A percentile compares a stretch with the other conserved stretches of the same genome.
Evolutionary conservation across 257 asterid species (phyloP).

Genomic region (Solanum bulbocastanum): DNA sequence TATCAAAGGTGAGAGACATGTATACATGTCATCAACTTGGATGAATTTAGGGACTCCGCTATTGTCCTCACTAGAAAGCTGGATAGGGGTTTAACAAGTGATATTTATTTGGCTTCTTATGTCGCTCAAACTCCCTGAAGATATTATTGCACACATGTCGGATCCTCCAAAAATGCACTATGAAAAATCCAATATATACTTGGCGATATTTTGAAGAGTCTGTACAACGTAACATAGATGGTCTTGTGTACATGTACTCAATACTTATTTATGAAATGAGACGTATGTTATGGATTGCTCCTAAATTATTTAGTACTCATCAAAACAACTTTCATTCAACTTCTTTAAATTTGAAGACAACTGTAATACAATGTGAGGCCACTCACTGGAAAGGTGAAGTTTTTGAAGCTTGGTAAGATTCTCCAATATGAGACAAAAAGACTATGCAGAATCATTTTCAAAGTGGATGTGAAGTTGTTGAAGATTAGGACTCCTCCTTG

Average conservation of each 20-base stretch:
- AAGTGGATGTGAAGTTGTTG: neutral
- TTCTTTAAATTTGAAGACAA: too few relatives aligned
- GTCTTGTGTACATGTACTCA: neutral
- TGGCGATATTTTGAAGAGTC: neutral
- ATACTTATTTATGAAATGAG: neutral
- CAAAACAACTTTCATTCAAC: neutral
- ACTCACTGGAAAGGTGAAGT: too few relatives aligned
- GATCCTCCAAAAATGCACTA: too few relatives aligned
- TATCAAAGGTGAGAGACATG: slow-evolving; percentile 19
- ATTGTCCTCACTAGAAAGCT: slow-evolving; percentile 19
- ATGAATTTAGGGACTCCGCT: slow-evolving; percentile 17
- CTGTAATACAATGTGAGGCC: too few relatives aligned
- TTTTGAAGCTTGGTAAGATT: too few relatives aligned
- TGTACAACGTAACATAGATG: neutral
- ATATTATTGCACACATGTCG: too few relatives aligned
- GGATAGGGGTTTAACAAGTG: neutral
- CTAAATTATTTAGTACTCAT: neutral
- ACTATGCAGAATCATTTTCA: too few relatives aligned
- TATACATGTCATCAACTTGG: slow-evolving; percentile 10
- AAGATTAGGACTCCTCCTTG: neutral
- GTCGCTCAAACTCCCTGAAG: too few relatives aligned
- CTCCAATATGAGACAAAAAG: too few relatives aligned
- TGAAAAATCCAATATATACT: too few relatives aligned
- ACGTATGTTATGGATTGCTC: neutral
- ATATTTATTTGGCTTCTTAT: too few relatives aligned